These are phyloP conservation scores for Poterioochromonas sp. DNA, from an alignment of 352 stramenopile genomes.

Conservation along the genomic window DNA sequence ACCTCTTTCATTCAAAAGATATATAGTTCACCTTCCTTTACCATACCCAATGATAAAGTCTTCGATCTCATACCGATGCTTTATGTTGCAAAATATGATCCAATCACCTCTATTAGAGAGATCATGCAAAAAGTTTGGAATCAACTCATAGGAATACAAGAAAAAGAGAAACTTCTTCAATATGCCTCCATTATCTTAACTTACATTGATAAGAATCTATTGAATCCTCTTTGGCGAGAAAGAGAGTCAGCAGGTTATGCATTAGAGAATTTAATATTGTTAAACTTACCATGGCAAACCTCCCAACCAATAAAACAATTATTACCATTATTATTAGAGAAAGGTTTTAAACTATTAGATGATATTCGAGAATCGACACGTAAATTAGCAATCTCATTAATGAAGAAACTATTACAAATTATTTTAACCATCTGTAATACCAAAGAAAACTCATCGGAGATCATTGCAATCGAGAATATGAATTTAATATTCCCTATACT, in stretches of 20 bases:
- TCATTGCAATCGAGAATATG: not conserved
- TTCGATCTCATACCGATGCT: constrained; percentile 12
- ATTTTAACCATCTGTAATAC: not conserved
- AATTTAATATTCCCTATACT: constrained; percentile 13
- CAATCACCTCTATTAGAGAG: not conserved
- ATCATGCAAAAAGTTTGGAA: constrained; percentile 20
- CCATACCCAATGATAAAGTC: not conserved
- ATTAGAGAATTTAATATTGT: not conserved
- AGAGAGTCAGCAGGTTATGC: not conserved
- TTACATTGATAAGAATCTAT: not conserved
- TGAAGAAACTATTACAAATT: constrained; percentile 13
- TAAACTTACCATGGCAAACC: not conserved
- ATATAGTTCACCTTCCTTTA: not conserved
- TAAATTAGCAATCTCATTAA: not conserved
- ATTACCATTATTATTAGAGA: not conserved
- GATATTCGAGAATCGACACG: constrained; percentile 28
- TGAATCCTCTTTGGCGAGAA: constrained; percentile 15
- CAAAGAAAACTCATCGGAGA: not conserved
- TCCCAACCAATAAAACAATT: not conserved
- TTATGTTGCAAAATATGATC: constrained; percentile 1
- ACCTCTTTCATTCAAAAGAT: not conserved
- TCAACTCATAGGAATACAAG: not conserved
- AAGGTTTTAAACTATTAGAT: constrained; percentile 23
- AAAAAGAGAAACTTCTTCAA: not conserved
- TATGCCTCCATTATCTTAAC: not conserved